Base-by-base conservation (phyloP, 2,329 filamentous ascomycete species). In the Talaromyces sp. region DNA sequence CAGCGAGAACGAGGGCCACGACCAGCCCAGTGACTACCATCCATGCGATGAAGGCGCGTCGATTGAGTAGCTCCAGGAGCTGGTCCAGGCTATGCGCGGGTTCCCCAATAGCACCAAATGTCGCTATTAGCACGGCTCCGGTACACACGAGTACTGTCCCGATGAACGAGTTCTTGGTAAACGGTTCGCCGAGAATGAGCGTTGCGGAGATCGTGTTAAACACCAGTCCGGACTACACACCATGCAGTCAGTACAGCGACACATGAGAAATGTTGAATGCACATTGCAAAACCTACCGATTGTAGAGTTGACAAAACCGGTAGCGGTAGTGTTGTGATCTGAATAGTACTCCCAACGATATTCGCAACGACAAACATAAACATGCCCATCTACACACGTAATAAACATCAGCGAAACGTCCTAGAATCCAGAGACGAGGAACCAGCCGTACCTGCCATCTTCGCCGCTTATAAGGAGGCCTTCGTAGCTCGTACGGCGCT, bases 181-280 rank as follows among this genome's bases (percentile, higher is more conserved):
- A 99, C 4, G 93, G 91, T 77, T 99, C 94, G 71, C 90, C 89
- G 55, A 99, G 85, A 70, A 98, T 91, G 61, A 98, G 80, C 52
- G 92, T 96, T 64, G 95, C 95, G 82, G 96, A 96, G 76, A 98
- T 92, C 61, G 94, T 96, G 81, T 99, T 99, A 83, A 99, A 99
- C 65, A 99, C 95, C 60, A 99, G 84, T 52, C 95, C 95, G 3
- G 94, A 96, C 73, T 85, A 68, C 62, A 61, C 34, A 33, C 18
- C 53, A 28, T 31, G 44, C 34, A 42, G 10, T 54, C 12, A 57
- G 51, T 53, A 59, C 52, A 50, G 36, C 57, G 14, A 34, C 40
- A 58, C 6, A 10, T 28, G 3, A 31, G 34, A 58, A 8, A 34
- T 9, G 28, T 34, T 23, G 28, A 14, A 44, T 1, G 14, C 23